These are phyloP conservation scores for Diaporthe sp. DNA, from an alignment of 2,329 filamentous ascomycete genomes.

Conservation along the genomic window DNA sequence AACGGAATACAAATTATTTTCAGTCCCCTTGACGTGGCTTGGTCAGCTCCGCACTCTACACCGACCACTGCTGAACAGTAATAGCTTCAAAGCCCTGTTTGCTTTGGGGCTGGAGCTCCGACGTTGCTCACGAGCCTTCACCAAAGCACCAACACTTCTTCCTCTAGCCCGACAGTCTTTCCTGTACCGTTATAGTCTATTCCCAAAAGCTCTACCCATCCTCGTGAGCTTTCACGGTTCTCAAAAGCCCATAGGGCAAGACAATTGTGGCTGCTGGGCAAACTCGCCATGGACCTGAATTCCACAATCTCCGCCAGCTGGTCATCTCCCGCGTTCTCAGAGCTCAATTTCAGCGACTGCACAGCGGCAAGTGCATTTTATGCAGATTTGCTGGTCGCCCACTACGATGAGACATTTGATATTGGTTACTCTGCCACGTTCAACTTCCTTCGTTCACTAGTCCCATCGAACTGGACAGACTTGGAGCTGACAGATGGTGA, in stretches of 20 bases:
- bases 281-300: neutral
- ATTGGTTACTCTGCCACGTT: neutral
- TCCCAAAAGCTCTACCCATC: too few relatives aligned
- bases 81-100: neutral
- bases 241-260: rapidly evolving
- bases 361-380: neutral
- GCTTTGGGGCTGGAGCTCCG: neutral
- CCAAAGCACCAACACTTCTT: neutral
- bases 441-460: neutral
- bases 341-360: neutral
- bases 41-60: too few relatives aligned
- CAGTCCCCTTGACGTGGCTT: rapidly evolving
- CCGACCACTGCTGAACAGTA: too few relatives aligned
- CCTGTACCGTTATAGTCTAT: too few relatives aligned
- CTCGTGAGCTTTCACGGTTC: too few relatives aligned
- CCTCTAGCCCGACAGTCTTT: neutral
- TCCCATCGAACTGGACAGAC: neutral
- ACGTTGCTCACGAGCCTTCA: neutral
- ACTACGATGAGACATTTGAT: neutral
- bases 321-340: neutral
- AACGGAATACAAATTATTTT: neutral
- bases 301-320: neutral
- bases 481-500: neutral
- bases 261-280: neutral
- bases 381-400: neutral